Evolutionary conservation across 1,284 basidiomycete genomes (phyloP), one percentile per base, ranked within the genome.

Genomic region (Spongispora temasekensis): DNA sequence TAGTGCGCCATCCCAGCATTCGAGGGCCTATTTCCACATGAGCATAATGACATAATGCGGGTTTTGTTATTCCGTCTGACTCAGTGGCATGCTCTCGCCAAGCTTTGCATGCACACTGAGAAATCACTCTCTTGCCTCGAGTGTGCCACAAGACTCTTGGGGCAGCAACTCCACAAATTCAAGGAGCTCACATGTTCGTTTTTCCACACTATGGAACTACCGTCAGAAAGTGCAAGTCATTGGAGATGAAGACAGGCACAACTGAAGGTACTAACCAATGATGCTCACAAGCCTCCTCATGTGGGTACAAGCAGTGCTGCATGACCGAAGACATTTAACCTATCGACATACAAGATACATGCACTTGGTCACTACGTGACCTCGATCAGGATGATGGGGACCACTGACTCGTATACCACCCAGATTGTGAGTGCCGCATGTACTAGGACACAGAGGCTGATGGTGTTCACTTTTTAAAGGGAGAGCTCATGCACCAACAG

Each of bases 371-470:
- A 59, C 25, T 59, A 55, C n/a, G 17, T 19, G 2, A 23, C 23
- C 5, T 48, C 40, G 0, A 59, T 59, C 27, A 34, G 23, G 5
- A 9, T 6, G 2, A 50, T 48, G 6, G 44, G 57, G 2, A 46
- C 57, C 1, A 48, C 52, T 2, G 42, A 58, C 19, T 58, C 52
- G 3, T 58, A 58, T 10, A 55, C 58, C 1, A 59, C 53, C 1
- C 58, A 59, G 9, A 28, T 55, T 10, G 44, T 54, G 30, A 28
- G 32, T 34, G 8, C 32, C 32, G 13, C n/a, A 13, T 12, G 7
- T 8, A 19, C 17, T 17, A 19, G 17, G 3, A 19, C 17, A 4
- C 35, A 48, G 5, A 27, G 4, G 44, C 25, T 28, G 12, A 28
- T 15, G 7, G 19, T 25, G 37, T 27, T 46, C n/a, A 46, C 23